Conservation (phyloP, 1,284 basidiomycete species). For the Schizophyllum amplum region DNA sequence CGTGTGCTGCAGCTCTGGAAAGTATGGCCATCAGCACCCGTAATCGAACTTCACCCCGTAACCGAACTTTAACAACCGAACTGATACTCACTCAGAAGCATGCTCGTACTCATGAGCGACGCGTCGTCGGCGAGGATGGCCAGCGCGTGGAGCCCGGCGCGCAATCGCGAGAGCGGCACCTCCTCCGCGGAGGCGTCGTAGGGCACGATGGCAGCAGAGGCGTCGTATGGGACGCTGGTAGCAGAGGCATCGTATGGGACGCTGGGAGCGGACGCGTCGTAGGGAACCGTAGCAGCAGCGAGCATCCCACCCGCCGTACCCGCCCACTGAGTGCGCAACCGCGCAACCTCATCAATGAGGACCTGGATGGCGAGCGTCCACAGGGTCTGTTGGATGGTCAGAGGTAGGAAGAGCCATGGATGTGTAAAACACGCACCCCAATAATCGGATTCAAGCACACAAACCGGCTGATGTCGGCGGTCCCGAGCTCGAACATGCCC, state of each 20-base stretch:
- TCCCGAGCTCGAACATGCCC: constrained; percentile 10
- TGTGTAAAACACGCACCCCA: constrained; percentile 9
- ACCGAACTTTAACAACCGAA: too few species aligned
- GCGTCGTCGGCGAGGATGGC: too few species aligned
- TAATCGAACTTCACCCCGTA: too few species aligned
- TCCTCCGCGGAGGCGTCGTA: not conserved
- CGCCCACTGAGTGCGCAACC: constrained; percentile 3
- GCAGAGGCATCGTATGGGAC: not conserved
- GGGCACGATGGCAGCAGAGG: not conserved
- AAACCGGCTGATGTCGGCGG: constrained; percentile 2
- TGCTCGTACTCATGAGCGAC: too few species aligned
- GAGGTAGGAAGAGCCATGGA: not conserved
- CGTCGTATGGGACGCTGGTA: not conserved
- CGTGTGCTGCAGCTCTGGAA: too few species aligned
- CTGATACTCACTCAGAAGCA: too few species aligned
- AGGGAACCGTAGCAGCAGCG: too few species aligned
- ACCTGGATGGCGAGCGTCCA: constrained; percentile 11
- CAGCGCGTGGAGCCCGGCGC: too few species aligned
- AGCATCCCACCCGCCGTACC: too few species aligned
- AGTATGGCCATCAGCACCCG: too few species aligned
- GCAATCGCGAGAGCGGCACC: too few species aligned
- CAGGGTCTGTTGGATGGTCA: constrained; percentile 5
- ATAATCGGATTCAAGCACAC: constrained; percentile 11
- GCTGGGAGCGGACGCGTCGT: not conserved
- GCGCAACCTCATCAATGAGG: constrained; percentile 11